Evolutionary conservation across 1,284 basidiomycete species (phyloP), one percentile per base, ranked within the genome.

Genomic region (Irpex lacteus): DNA sequence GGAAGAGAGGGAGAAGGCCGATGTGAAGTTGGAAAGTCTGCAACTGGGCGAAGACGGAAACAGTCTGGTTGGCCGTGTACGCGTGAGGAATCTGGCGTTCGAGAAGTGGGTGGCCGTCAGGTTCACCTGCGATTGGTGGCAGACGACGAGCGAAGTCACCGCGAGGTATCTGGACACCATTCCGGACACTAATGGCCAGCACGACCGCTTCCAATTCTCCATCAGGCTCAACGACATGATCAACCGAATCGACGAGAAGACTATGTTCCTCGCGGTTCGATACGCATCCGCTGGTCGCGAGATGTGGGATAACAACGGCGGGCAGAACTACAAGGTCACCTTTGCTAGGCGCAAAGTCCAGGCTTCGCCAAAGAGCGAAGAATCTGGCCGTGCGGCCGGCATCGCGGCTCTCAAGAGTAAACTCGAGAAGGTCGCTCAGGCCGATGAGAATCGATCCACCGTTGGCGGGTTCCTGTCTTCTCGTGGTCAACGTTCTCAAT

Each of bases 81-180:
- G 89, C 58, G 93, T 97, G 65, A 85, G 88, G 70, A 98, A 98
- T 75, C 73, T 98, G 56, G 87, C 94, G 2, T 98, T 89, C 77
- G 84, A 93, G 71, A 98, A 98, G 79, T 89, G 87, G 83, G 84
- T 98, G 63, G 91, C 89, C 7, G 87, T 95, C 21, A 88, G 96
- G 49, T 98, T 98, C 78, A 98, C 96, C 1, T 85, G 96, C 69
- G 96, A 98, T 75, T 85, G 83, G 71, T 98, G 97, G 96, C 93
- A 95, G 76, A 98, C 96, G 44, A 96, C 94, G 64, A 95, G 91
- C 74, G 96, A 98, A 77, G 93, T 98, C 56, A 87, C 90, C 1
- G 96, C 89, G 26, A 87, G 85, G 54, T 91, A 94, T 75, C 77
- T 86, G 60, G 88, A 91, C 68, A 88, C 90, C 26, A 69, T 90